phyloP scores from a whole-genome alignment of 1,284 basidiomycete genomes.

The Ceratobasidium sp. region DNA sequence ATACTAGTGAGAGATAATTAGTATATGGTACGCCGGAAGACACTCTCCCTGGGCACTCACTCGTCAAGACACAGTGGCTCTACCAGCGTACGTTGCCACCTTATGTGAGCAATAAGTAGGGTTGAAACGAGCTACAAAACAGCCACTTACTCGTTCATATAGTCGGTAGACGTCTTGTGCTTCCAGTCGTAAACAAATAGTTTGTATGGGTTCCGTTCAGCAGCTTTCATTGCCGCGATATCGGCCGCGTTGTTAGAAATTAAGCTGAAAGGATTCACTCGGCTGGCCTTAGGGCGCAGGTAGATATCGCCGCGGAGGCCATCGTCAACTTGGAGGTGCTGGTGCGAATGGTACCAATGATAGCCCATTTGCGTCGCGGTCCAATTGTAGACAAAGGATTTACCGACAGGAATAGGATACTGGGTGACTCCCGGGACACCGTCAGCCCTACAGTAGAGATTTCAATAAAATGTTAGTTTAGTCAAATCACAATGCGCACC shows the following conservation, averaged over 20 bases:
- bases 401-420: conserved; percentile 20
- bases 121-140: too few species aligned
- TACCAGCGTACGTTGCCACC: conserved; percentile 36
- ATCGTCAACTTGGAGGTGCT: conserved; percentile 38
- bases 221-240: conserved; percentile 40
- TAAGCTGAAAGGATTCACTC: conserved; percentile 18
- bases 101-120: too few species aligned
- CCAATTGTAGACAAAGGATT: conserved; percentile 13
- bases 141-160: conserved; percentile 17
- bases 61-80: conserved; percentile 42
- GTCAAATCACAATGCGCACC: conserved; percentile 13
- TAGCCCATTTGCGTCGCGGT: conserved; percentile 28
- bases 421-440: conserved; percentile 43
- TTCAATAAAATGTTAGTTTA: too few species aligned
- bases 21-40: too few species aligned
- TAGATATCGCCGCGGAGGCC: conserved; percentile 37
- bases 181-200: conserved; percentile 41
- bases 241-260: conserved; percentile 29
- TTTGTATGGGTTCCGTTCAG: conserved; percentile 37
- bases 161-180: conserved; percentile 37
- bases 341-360: conserved; percentile 41
- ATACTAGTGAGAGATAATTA: not conserved
- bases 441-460: conserved; percentile 1
- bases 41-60: not conserved
- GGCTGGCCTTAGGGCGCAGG: conserved; percentile 27